Base-by-base conservation (phyloP, 768 basidiomycete species). In the Dentipellis sp. region DNA sequence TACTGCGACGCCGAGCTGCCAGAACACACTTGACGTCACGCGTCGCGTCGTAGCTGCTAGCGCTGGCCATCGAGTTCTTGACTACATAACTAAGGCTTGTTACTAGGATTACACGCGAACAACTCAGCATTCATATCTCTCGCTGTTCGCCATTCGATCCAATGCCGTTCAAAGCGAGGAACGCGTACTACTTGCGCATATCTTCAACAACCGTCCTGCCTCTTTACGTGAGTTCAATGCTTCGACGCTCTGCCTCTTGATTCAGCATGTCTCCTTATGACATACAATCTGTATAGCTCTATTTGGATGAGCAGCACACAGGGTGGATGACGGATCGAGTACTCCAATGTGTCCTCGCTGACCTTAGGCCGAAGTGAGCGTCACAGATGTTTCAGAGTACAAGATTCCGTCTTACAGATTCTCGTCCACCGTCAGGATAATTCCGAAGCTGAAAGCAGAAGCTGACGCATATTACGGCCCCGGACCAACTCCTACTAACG, bases 281-380 rank as follows among this genome's bases (percentile, higher is more conserved):
- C 39, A 54, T 35, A 51, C 54, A 47, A 38, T 3, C 51, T 8
- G 40, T 37, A 53, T 59, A 88, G 85, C 71, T 94, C 4, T 94
- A 94, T 68, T 80, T 97, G 29, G 94, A 97, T 65, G 90, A 91
- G 60, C 79, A 82, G 10, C 94, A 97, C 72, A 69, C 89, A 14
- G 77, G 83, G 55, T 97, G 94, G 94, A 95, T 97, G 92, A 83
- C 86, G 6, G 92, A 95, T 63, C 63, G 69, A 22, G 76, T 88
- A 42, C 73, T 95, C 2, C 91, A 93, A 64, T 80, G 83, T 62
- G 88, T 95, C 16, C 76, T 97, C 2, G 77, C 80, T 10, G 91
- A 92, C 67, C 69, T 97, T 49, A 78, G 87, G 60, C 85, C 88
- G 56, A 73, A 84, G 91, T 82, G 39, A 52, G 75, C 14, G 55